Conservation (phyloP, 805 yeast genomes). For the Monosporozyma solicola region DNA sequence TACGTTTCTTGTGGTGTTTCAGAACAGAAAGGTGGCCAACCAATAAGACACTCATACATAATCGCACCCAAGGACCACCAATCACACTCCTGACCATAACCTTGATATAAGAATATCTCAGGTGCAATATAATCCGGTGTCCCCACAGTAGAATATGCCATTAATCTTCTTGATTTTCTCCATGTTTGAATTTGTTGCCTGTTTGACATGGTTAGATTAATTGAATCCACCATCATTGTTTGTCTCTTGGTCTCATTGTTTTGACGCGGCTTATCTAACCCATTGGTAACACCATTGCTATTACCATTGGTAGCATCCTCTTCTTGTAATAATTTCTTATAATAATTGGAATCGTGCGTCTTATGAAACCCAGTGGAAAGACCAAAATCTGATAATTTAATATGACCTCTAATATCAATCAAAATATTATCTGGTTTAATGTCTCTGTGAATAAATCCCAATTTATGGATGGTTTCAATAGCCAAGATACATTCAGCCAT, state of each 20-base stretch:
- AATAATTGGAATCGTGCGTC: constrained; percentile 85
- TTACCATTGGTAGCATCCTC: constrained; percentile 28
- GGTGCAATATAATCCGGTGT: constrained; percentile 97
- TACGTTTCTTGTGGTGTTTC: constrained; percentile 93
- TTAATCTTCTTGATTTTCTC: constrained; percentile 82
- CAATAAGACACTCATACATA: constrained; percentile 92
- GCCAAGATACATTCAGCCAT: constrained; percentile 96
- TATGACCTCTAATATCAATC: constrained; percentile 73
- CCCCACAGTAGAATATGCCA: constrained; percentile 96
- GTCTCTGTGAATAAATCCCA: constrained; percentile 94
- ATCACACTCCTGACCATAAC: constrained; percentile 94
- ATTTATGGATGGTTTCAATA: constrained; percentile 85
- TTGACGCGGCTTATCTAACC: constrained; percentile 26
- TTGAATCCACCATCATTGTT: constrained; percentile 86
- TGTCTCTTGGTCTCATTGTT: constrained; percentile 44
- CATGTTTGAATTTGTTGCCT: constrained; percentile 93
- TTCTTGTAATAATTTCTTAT: constrained; percentile 70
- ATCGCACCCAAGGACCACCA: constrained; percentile 98
- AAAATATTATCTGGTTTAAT: constrained; percentile 94
- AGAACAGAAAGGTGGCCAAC: constrained; percentile 96
- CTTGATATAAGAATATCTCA: constrained; percentile 84
- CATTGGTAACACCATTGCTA: constrained; percentile 6
- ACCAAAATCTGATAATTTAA: constrained; percentile 81
- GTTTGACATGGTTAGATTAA: constrained; percentile 89
- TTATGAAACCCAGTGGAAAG: constrained; percentile 87